Conservation (phyloP, 805 yeast genomes). For the Lachancea sp. region DNA sequence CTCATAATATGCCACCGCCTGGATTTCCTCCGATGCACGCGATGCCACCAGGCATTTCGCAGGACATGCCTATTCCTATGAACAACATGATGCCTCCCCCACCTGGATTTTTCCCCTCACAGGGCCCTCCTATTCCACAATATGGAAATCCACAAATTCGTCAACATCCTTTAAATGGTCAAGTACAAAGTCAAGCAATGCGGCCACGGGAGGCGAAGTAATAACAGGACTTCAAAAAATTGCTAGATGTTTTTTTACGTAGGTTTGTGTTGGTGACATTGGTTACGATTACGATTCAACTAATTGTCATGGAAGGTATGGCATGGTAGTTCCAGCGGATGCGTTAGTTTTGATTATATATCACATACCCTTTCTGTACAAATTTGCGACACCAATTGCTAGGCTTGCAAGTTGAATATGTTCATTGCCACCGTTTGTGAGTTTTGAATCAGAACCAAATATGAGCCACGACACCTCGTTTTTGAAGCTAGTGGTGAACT, state of each 20-base stretch:
- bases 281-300: not conserved
- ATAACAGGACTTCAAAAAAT: not conserved
- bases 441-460: conserved; percentile 66
- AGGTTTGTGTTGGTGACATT: not conserved
- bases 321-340: not conserved
- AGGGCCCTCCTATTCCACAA: conserved; percentile 10
- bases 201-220: conserved; percentile 2
- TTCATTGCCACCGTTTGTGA: conserved; percentile 85
- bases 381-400: conserved; percentile 44
- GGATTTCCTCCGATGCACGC: conserved; percentile 26
- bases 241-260: not conserved
- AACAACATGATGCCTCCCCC: conserved; percentile 20
- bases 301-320: not conserved
- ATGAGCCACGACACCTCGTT: conserved; percentile 56
- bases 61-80: conserved; percentile 21
- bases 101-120: conserved; percentile 21
- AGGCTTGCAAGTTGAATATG: conserved; percentile 73
- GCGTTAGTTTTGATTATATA: not conserved
- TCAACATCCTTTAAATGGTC: not conserved
- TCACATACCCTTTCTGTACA: conserved; percentile 17
- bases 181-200: conserved; percentile 1
- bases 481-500: conserved; percentile 47
- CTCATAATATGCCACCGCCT: conserved; percentile 25
- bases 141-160: conserved; percentile 4
- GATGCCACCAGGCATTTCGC: conserved; percentile 23